Base-by-base conservation (phyloP, 2,329 filamentous ascomycete species). In the Aspergillus niger region DNA sequence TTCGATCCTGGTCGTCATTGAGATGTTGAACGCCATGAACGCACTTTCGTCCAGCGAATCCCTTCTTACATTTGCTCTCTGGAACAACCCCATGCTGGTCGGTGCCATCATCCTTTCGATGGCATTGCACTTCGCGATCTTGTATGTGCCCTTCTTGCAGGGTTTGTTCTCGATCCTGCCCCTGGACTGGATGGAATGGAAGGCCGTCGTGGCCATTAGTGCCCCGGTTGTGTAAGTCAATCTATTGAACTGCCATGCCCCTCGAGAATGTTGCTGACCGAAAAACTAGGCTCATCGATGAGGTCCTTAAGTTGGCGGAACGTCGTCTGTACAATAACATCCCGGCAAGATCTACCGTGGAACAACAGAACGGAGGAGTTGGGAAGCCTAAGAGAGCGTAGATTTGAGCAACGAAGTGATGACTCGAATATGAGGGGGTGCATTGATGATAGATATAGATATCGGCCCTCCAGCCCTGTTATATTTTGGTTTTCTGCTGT, bases 21-120 rank as follows among this genome's bases (percentile, higher is more conserved):
- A 99, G 81, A 99, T 99, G 95, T 86, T 99, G 75, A 99, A 99
- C 79, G 95, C 95, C 69, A 94, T 98, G 90, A 99, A 99, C 74
- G 95, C 94, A 0, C 85, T 99, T 32, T 97, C 92, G 1, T 97
- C 92, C 0, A 96, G 91, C 77, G 95, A 99, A 79, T 96, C 91
- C 15, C 87, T 99, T 11, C 79, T 99, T 58, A 97, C 93, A 2
- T 86, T 99, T 64, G 94, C 93, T 8, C 82, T 99, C n/a, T 97
- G 94, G 94, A 87, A 94, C 74, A 99, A 99, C 81, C 95, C 97
- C 89, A 95, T 97, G 85, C 88, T 99, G 17, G 91, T 99, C 58
- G 97, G 96, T 71, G 96, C 95, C 64, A 97, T 99, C 73, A 83
- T 85, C 10, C 82, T 99, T 64, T 96, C 91, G 41, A 99, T 99